Evolutionary conservation across 1,139 yeast species (phyloP).

Genomic region (Waltiozyma sp.): DNA sequence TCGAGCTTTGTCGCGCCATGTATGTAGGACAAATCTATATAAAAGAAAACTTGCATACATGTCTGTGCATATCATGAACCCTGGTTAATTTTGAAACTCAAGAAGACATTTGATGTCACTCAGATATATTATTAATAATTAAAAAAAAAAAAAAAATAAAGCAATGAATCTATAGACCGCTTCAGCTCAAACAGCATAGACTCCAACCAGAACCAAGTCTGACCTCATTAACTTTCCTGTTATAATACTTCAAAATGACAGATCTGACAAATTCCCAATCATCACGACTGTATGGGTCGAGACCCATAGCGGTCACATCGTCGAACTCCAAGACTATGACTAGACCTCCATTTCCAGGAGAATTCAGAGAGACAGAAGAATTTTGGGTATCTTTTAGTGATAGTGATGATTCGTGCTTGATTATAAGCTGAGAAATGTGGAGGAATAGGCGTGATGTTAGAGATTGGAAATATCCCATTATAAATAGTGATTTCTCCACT

Average conservation of each 20-base stretch:
- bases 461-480: conserved; percentile 47
- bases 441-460: conserved; percentile 29
- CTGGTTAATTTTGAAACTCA: too few relatives aligned
- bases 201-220: conserved; percentile 13
- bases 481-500: conserved; percentile 21
- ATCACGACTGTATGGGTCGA: conserved; percentile 54
- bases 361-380: conserved; percentile 18
- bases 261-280: conserved; percentile 43
- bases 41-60: too few relatives aligned
- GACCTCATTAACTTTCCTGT: conserved; percentile 24
- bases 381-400: background rate
- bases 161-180: too few relatives aligned
- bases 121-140: too few relatives aligned
- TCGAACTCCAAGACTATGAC: conserved; percentile 25
- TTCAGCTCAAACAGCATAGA: conserved; percentile 23
- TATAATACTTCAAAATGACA: conserved; percentile 35
- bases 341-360: background rate
- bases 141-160: too few relatives aligned
- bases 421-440: background rate
- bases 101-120: too few relatives aligned
- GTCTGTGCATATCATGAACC: too few relatives aligned
- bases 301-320: conserved; percentile 61
- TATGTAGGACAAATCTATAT: too few relatives aligned
- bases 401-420: background rate
- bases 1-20: too few relatives aligned